Conservation (phyloP, 768 basidiomycete species). For the Tephrocybe rancida region DNA sequence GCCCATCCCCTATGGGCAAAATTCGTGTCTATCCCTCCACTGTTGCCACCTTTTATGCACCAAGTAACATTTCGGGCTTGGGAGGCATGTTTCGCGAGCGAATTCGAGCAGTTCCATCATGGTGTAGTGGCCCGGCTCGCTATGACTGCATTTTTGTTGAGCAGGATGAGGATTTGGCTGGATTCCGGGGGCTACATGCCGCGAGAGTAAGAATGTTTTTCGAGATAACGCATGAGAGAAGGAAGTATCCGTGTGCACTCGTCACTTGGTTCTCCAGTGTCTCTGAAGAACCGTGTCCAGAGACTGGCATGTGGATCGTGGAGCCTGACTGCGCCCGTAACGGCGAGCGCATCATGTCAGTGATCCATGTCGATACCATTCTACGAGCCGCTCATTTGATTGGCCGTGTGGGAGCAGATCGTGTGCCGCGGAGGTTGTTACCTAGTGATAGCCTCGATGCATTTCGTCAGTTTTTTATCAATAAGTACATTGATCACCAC, state of each 20-base stretch:
- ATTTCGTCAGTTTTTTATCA: conserved; percentile 17
- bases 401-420: conserved; percentile 9
- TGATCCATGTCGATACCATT: conserved; percentile 20
- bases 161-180: too few relatives aligned
- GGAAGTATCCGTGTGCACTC: conserved; percentile 24
- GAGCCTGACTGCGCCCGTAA: conserved; percentile 16
- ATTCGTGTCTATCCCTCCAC: conserved; percentile 6
- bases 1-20: background rate
- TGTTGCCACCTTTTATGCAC: conserved; percentile 5
- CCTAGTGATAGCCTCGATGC: conserved; percentile 16
- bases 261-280: conserved; percentile 23
- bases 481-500: conserved; percentile 29
- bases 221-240: conserved; percentile 15
- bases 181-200: too few relatives aligned
- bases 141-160: too few relatives aligned
- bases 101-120: background rate
- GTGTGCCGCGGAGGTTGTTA: conserved; percentile 11
- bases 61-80: conserved; percentile 5
- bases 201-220: too few relatives aligned
- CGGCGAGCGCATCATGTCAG: conserved; percentile 2
- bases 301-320: conserved; percentile 27
- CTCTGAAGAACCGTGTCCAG: conserved; percentile 15
- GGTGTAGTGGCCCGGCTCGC: background rate
- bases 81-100: conserved; percentile 7
- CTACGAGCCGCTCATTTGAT: conserved; percentile 22